Base-by-base conservation (phyloP, 495 filamentous ascomycete species). In the Articulospora tetracladia region DNA sequence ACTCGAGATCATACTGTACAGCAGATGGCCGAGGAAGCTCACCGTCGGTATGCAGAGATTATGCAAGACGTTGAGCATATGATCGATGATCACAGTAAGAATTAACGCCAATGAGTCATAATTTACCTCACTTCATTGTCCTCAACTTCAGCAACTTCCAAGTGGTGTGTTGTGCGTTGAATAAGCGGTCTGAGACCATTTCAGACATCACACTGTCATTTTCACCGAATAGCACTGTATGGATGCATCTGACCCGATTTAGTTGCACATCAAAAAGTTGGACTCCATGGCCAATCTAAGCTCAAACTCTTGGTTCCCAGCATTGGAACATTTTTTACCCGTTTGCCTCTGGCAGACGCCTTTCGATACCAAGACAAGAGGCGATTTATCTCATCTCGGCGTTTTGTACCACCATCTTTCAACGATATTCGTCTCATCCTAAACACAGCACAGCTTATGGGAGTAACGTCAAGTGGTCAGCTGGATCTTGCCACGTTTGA, bases 371-470 rank as follows among this genome's bases (percentile, higher is more conserved):
- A 98, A 72, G 94, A 98, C 72, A 68, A 77, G 47, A 86, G 83
- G 49, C 85, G 94, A 1, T 87, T 85, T 69, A 98, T 98, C 73
- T 95, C 90, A 58, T 90, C 86, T 2, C 87, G 94, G 7, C 87
- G 94, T 25, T 98, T 97, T 68, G 94, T 98, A 11, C 87, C 94
- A 4, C 95, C 95, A 0, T 97, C 92, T 13, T 98, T 98, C 81
- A 98, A 98, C 74, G 94, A 98, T 67, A 86, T 98, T 59, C 86
- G 95, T 2, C 76, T 97, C 7, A 90, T 92, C 53, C 82, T 98
- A 63, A 98, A 98, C 75, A 92, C 94, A 26, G 92, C 94, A 51
- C 95, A 98, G 74, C 76, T 97, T 24, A 87, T 97, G 81, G 89
- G 89, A 52, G 79, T 98, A 1, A 85, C 90, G 7, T 82, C 79